These are phyloP conservation scores for Warburgia ugandensis DNA, from an alignment of 164 flowering plant genomes.

Conservation along the genomic window DNA sequence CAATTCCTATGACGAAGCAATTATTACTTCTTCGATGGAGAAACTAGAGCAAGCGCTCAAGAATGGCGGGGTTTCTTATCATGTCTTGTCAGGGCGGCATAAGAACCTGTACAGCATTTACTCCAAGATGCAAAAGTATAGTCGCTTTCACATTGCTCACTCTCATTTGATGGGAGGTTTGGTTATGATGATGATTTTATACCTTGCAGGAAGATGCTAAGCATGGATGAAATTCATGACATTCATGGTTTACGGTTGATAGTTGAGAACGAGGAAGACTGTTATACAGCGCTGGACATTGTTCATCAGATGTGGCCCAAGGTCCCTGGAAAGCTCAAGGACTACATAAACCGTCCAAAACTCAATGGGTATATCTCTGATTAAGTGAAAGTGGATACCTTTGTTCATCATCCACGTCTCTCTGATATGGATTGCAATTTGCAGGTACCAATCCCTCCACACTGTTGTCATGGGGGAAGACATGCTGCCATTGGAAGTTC, in stretches of 20 bases:
- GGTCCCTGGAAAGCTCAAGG: conserved; percentile 82
- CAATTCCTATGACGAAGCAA: conserved; percentile 61
- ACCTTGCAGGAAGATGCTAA: conserved; percentile 78
- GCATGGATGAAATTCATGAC: conserved; percentile 87
- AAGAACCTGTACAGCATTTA: conserved; percentile 93
- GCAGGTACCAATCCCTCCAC: conserved; percentile 88
- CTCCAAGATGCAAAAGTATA: conserved; percentile 82
- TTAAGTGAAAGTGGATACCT: neutral
- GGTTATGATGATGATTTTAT: too few relatives aligned
- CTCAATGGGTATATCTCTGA: conserved; percentile 66
- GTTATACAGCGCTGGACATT: conserved; percentile 59
- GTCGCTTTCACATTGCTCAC: conserved; percentile 9
- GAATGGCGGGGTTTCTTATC: conserved; percentile 48
- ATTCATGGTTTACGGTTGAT: conserved; percentile 84
- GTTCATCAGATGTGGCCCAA: conserved; percentile 76
- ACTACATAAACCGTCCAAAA: conserved; percentile 76
- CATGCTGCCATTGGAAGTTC: conserved; percentile 79
- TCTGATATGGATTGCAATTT: conserved; percentile 11
- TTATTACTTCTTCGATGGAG: conserved; percentile 53
- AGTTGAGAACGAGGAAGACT: conserved; percentile 77
- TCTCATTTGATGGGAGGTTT: too few relatives aligned
- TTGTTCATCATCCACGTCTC: neutral
- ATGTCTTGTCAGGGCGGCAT: conserved; percentile 68
- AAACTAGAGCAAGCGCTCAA: conserved; percentile 67
- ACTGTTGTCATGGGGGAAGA: conserved; percentile 83